Conservation (phyloP, 208 protist species). For the Trypanosoma mega region DNA sequence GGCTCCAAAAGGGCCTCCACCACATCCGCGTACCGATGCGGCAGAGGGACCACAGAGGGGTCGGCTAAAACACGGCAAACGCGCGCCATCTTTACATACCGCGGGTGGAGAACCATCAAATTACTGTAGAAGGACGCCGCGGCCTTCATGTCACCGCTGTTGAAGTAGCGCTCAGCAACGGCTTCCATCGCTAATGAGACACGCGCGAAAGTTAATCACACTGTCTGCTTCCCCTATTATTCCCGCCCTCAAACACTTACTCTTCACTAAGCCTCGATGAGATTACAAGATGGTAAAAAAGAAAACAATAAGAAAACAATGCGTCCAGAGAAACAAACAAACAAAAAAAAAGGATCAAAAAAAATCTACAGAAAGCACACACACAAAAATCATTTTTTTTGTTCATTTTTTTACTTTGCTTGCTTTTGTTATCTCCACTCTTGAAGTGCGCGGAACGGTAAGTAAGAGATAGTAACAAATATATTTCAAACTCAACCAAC, state of each 20-base stretch:
- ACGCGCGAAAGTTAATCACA: no score
- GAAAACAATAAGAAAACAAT: conserved; percentile 8
- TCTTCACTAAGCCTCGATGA: no score
- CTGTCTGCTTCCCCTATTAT: neutral
- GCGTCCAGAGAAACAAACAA: conserved; percentile 10
- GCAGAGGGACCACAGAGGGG: conserved; percentile 61
- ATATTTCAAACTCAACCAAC: no score
- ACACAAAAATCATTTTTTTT: no score
- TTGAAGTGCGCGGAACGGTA: no score
- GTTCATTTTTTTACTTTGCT: no score
- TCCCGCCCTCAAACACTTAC: neutral
- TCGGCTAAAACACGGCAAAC: conserved; percentile 71
- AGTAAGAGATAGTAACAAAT: no score
- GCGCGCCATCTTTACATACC: conserved; percentile 69
- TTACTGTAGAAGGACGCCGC: conserved; percentile 74
- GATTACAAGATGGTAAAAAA: conserved; percentile 12
- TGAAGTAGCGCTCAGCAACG: conserved; percentile 64
- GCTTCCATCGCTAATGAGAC: conserved; percentile 55
- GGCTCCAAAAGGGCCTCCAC: conserved; percentile 82
- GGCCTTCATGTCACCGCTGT: conserved; percentile 64
- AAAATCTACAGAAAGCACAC: neutral
- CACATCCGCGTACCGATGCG: conserved; percentile 72
- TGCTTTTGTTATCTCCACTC: no score
- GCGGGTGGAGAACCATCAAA: conserved; percentile 66
- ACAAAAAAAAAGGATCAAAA: neutral